These are phyloP conservation scores for Calonectria hawksworthii DNA, from an alignment of 2,329 filamentous ascomycete genomes.

Conservation along the genomic window DNA sequence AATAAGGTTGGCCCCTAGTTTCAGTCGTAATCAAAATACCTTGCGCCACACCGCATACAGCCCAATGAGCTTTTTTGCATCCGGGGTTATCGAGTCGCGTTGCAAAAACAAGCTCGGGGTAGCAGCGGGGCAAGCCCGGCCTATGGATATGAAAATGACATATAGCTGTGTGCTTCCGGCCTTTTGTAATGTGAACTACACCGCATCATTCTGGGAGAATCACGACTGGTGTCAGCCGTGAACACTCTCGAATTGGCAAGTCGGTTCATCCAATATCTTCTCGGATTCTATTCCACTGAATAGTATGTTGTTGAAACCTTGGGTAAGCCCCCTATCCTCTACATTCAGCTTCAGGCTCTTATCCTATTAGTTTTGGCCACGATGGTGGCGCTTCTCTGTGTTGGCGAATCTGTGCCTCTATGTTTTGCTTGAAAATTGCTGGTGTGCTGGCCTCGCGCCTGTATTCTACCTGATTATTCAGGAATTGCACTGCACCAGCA, in stretches of 20 bases:
- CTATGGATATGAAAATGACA: neutral
- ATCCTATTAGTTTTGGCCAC: neutral
- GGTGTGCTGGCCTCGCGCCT: neutral
- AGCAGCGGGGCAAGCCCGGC: neutral
- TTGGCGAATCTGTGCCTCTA: neutral
- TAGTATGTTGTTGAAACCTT: neutral
- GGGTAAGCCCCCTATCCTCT: neutral
- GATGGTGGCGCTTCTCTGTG: neutral
- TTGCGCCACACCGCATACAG: neutral
- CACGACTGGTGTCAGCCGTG: neutral
- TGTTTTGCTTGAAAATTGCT: neutral
- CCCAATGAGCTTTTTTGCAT: accelerated
- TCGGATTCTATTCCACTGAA: neutral
- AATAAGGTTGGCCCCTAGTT: neutral
- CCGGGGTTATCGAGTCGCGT: neutral
- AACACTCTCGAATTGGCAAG: no score
- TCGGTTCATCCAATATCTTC: neutral
- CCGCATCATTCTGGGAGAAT: neutral
- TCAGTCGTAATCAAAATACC: neutral
- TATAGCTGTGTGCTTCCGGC: no score
- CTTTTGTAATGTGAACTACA: neutral
- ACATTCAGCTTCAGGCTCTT: neutral
- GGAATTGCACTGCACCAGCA: neutral
- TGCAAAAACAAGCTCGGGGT: neutral
- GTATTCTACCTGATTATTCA: neutral